These are phyloP conservation scores for Datisca glomerata DNA, from an alignment of 306 rosid genomes.

Conservation along the genomic window DNA sequence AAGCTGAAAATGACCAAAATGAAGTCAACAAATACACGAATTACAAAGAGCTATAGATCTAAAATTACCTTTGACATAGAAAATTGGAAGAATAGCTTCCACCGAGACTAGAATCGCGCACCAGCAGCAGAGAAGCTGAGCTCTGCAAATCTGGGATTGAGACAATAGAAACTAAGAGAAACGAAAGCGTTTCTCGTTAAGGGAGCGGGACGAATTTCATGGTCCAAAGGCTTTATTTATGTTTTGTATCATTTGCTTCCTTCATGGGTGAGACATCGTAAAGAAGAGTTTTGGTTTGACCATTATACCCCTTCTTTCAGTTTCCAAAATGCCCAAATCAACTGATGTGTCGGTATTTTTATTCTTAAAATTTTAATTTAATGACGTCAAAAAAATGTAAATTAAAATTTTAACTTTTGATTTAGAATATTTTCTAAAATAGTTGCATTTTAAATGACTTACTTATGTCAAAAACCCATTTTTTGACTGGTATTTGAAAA, in stretches of 20 bases:
- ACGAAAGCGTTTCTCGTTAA: conserved; percentile 2
- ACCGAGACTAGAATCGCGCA: not conserved
- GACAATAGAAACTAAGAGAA: conserved; percentile 3
- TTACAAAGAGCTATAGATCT: not conserved
- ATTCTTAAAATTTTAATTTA: too few species aligned
- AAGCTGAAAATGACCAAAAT: too few species aligned
- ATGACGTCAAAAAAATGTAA: too few species aligned
- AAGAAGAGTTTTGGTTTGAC: not conserved
- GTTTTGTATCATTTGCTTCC: not conserved
- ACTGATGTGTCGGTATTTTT: too few species aligned
- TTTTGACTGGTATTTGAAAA: too few species aligned
- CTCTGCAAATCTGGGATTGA: conserved; percentile 14
- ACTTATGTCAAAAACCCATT: too few species aligned
- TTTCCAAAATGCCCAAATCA: not conserved
- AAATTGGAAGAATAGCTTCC: conserved; percentile 8
- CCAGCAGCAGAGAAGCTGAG: conserved; percentile 11
- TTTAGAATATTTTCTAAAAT: too few species aligned
- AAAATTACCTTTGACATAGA: conserved; percentile 29
- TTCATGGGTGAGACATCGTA: too few species aligned
- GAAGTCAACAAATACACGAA: not conserved
- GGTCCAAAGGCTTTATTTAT: not conserved
- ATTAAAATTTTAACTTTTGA: too few species aligned
- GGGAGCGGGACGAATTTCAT: not conserved
- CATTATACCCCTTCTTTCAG: conserved; percentile 2
- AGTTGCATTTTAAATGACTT: too few species aligned